Conservation (phyloP, 768 basidiomycete genomes). For the Suillus occidentalis region DNA sequence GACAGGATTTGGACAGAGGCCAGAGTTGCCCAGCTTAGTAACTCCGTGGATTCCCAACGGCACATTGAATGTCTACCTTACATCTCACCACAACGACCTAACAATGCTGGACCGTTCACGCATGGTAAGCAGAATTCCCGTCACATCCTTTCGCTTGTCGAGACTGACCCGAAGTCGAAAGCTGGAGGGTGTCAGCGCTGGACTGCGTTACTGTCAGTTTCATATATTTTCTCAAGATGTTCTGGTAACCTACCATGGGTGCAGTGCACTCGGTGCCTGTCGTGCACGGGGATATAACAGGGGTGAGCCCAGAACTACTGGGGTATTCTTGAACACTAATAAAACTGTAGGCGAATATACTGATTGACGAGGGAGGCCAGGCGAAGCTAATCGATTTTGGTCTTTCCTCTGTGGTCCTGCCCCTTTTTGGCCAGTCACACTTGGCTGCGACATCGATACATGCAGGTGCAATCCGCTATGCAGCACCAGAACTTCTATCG, state of each 20-base stretch:
- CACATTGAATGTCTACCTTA: neutral
- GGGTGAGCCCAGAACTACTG: neutral
- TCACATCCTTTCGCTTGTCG: neutral
- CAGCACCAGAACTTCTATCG: slow-evolving; percentile 6
- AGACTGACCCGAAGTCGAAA: neutral
- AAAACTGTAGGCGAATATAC: neutral
- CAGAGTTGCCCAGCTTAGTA: neutral
- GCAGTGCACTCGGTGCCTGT: neutral
- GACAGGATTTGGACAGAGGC: neutral
- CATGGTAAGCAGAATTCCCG: neutral
- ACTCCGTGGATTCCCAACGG: neutral
- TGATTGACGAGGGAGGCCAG: neutral
- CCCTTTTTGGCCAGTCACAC: neutral
- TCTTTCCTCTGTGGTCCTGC: neutral
- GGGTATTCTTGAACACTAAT: neutral
- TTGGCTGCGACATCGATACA: neutral
- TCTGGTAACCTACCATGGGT: neutral
- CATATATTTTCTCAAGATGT: neutral
- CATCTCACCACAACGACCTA: neutral
- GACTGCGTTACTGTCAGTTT: neutral
- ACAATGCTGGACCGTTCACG: neutral
- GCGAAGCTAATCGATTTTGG: neutral
- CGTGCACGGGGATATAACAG: neutral
- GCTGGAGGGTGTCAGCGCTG: neutral
- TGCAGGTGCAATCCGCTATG: neutral